phyloP scores from a whole-genome alignment of 345 rosid genomes.

The Populus ilicifolia region DNA sequence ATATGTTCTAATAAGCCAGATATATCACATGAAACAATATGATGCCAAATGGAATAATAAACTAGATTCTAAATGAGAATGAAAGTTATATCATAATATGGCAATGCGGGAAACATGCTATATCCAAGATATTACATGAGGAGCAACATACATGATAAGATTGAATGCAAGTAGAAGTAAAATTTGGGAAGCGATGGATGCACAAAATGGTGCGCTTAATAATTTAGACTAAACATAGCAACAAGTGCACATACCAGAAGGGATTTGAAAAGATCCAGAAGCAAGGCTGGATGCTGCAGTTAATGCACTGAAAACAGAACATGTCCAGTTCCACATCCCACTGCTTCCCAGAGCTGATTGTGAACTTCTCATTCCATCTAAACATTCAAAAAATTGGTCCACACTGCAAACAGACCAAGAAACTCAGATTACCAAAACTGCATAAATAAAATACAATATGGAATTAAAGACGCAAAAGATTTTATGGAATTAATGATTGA shows the following conservation, averaged over 20 bases:
- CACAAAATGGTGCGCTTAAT: background rate
- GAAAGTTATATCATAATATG: background rate
- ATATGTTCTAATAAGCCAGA: background rate
- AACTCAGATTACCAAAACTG: conserved; percentile 5
- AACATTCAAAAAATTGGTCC: conserved; percentile 95
- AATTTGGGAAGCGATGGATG: background rate
- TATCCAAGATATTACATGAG: too few relatives aligned
- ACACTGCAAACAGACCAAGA: conserved; percentile 45
- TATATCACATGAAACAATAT: background rate
- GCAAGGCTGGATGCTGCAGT: conserved; percentile 99
- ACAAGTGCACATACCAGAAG: conserved; percentile 59
- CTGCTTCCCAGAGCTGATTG: conserved; percentile 85
- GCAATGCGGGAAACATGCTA: background rate
- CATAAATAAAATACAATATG: background rate
- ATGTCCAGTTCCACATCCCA: conserved; percentile 96
- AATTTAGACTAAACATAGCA: conserved; percentile 10
- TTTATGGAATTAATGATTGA: too few relatives aligned
- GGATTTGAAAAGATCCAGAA: conserved; percentile 75
- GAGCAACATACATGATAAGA: background rate
- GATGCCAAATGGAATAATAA: background rate
- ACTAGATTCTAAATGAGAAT: background rate
- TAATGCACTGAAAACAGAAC: conserved; percentile 90
- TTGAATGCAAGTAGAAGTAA: too few relatives aligned
- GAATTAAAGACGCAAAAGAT: too few relatives aligned
- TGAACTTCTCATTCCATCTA: conserved; percentile 83